A percentile compares a stretch with the other conserved stretches of the same genome.
Conservation (phyloP, 2,329 filamentous ascomycete species). For the Diplodia seriata region DNA sequence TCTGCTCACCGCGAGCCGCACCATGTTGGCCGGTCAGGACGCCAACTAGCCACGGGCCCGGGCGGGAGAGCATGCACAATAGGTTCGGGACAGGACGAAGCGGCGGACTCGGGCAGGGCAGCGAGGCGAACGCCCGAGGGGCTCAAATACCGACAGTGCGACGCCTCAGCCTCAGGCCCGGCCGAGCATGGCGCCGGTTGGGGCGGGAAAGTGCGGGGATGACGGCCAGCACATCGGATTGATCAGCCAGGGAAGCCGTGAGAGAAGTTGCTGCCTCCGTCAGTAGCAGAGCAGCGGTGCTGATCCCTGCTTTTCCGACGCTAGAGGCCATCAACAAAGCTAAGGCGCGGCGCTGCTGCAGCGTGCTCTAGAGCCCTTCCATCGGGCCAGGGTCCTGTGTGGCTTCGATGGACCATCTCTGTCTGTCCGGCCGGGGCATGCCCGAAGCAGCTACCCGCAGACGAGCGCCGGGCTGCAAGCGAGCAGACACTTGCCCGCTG, state of each 20-base stretch:
- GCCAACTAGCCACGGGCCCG: too few species aligned
- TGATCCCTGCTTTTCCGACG: not conserved
- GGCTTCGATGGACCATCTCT: not conserved
- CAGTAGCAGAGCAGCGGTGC: not conserved
- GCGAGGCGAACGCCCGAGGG: not conserved
- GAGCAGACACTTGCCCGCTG: not conserved
- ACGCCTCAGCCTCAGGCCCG: too few species aligned
- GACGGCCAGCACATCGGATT: not conserved
- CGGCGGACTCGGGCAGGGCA: not conserved
- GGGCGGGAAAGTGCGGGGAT: not conserved
- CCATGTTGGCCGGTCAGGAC: not conserved
- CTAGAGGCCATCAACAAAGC: not conserved
- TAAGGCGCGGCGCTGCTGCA: not conserved
- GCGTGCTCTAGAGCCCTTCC: not conserved
- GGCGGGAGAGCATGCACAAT: not conserved
- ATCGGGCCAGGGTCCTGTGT: not conserved
- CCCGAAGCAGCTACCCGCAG: not conserved
- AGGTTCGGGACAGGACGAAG: not conserved
- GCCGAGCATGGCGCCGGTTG: not conserved
- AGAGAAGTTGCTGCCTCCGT: not conserved
- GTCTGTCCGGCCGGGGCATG: not conserved
- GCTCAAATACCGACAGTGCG: not conserved
- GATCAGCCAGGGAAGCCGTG: not conserved
- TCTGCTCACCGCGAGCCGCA: slow-evolving; percentile 18
- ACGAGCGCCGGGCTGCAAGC: not conserved